phyloP scores from a whole-genome alignment of 2,329 filamentous ascomycete genomes.

The Pezizomycotina sp. region DNA sequence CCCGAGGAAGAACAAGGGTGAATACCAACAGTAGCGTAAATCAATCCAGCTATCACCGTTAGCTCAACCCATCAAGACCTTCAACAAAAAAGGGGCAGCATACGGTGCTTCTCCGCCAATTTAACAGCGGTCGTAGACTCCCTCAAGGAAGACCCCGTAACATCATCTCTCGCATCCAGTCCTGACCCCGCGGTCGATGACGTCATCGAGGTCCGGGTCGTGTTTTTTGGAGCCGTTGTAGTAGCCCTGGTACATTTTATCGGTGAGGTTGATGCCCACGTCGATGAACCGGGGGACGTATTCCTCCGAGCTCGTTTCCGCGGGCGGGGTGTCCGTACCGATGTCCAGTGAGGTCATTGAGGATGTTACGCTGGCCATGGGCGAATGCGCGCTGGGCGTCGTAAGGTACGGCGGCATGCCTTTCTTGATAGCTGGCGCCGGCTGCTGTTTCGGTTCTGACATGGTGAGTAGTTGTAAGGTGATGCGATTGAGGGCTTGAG shows the following conservation, averaged over 20 bases:
- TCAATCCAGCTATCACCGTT: constrained; percentile 46
- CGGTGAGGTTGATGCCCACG: constrained; percentile 90
- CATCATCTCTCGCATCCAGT: constrained; percentile 74
- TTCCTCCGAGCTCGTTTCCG: no score
- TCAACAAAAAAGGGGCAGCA: constrained; percentile 28
- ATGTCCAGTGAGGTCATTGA: no score
- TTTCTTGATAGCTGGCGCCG: no score
- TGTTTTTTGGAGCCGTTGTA: constrained; percentile 63
- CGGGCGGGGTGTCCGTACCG: no score
- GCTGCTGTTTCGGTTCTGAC: no score
- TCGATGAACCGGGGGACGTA: constrained; percentile 28
- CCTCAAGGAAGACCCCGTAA: constrained; percentile 74
- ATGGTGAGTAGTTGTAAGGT: no score
- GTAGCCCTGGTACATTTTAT: constrained; percentile 70
- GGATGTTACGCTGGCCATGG: no score
- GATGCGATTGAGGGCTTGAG: no score
- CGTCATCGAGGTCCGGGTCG: constrained; percentile 54
- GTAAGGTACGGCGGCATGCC: no score
- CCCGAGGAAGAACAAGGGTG: constrained; percentile 77
- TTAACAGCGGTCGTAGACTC: constrained; percentile 61
- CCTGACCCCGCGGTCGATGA: constrained; percentile 60
- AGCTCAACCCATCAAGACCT: constrained; percentile 6
- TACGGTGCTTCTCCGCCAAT: constrained; percentile 59
- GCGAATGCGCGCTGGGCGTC: no score
- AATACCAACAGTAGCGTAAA: constrained; percentile 83